A percentile compares a stretch with the other conserved stretches of the same genome.
These are phyloP conservation scores for Cyclotella atomus DNA, from an alignment of 108 stramenopile genomes.

Conservation along the genomic window DNA sequence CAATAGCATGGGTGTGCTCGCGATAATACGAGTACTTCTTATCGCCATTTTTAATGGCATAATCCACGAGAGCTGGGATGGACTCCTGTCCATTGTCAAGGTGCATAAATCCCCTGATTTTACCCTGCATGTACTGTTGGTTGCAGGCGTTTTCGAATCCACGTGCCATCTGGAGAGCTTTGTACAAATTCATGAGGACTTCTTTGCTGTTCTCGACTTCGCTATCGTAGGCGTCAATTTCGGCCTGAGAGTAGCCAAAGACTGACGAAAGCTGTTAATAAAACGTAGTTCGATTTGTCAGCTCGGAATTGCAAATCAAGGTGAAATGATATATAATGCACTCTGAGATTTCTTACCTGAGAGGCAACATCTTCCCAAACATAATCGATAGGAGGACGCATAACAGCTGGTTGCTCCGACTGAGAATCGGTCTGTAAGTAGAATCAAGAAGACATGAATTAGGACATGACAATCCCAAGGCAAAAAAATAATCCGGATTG, in stretches of 20 bases:
- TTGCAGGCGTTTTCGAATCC: slow-evolving; percentile 98
- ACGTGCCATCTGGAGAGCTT: slow-evolving; percentile 89
- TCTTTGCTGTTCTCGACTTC: slow-evolving; percentile 80
- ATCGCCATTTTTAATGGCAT: slow-evolving; percentile 90
- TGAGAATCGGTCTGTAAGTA: slow-evolving; percentile 22
- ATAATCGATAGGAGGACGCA: slow-evolving; percentile 87
- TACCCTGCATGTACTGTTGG: slow-evolving; percentile 98
- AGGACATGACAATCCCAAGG: not conserved
- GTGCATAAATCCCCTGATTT: slow-evolving; percentile 98
- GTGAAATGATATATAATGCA: not conserved
- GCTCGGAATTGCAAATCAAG: too few relatives aligned
- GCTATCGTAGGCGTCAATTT: slow-evolving; percentile 68
- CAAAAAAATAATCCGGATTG: not conserved
- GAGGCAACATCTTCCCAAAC: slow-evolving; percentile 63
- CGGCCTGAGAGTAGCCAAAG: slow-evolving; percentile 80
- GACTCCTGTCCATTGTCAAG: slow-evolving; percentile 97
- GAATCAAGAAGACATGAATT: not conserved
- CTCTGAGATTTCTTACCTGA: slow-evolving; percentile 50
- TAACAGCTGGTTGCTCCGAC: slow-evolving; percentile 33
- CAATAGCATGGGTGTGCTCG: slow-evolving; percentile 98
- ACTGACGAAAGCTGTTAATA: not conserved
- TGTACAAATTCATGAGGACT: slow-evolving; percentile 79
- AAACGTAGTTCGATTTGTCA: not conserved
- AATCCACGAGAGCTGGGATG: slow-evolving; percentile 94
- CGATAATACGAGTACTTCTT: slow-evolving; percentile 98